These are phyloP conservation scores for Candolleomyces eurysporus DNA, from an alignment of 768 basidiomycete genomes.

Conservation along the genomic window DNA sequence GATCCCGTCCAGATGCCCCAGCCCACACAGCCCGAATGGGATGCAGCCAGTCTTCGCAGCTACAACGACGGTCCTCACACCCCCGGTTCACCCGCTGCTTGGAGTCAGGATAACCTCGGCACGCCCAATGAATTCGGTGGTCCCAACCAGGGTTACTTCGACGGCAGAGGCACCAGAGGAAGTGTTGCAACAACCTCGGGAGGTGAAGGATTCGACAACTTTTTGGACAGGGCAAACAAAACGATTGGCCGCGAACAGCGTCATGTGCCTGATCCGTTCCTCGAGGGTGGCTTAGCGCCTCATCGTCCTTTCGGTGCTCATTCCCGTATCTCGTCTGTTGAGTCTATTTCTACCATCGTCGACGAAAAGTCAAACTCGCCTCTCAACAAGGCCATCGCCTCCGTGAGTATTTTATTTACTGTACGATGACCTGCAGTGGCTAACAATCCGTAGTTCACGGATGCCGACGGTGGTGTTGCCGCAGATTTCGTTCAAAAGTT, in stretches of 20 bases:
- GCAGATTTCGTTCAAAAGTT: constrained; percentile 86
- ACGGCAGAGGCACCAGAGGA: constrained; percentile 26
- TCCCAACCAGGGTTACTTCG: constrained; percentile 54
- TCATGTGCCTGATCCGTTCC: constrained; percentile 82
- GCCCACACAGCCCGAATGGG: constrained; percentile 78
- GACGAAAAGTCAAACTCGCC: constrained; percentile 91
- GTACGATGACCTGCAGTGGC: constrained; percentile 6
- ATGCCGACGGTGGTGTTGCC: constrained; percentile 89
- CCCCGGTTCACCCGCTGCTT: constrained; percentile 60
- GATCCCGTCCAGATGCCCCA: constrained; percentile 63
- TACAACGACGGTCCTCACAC: constrained; percentile 38
- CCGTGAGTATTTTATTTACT: constrained; percentile 44
- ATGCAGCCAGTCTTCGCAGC: constrained; percentile 47
- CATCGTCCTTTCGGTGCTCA: constrained; percentile 76
- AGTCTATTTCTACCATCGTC: constrained; percentile 88
- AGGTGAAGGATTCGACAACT: constrained; percentile 63
- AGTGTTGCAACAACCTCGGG: constrained; percentile 18
- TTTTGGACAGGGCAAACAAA: constrained; percentile 82
- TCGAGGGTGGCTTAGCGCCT: constrained; percentile 61
- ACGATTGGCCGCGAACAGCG: constrained; percentile 80
- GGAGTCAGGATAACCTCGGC: constrained; percentile 59
- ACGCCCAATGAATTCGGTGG: constrained; percentile 43
- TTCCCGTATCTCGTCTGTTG: constrained; percentile 80
- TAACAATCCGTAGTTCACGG: constrained; percentile 69
- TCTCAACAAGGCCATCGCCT: constrained; percentile 89